Percentiles rank a stretch among this genome's conserved stretches.
Evolutionary conservation across 2,329 filamentous ascomycete species (phyloP).

Genomic region (Leptodontidium sp.): DNA sequence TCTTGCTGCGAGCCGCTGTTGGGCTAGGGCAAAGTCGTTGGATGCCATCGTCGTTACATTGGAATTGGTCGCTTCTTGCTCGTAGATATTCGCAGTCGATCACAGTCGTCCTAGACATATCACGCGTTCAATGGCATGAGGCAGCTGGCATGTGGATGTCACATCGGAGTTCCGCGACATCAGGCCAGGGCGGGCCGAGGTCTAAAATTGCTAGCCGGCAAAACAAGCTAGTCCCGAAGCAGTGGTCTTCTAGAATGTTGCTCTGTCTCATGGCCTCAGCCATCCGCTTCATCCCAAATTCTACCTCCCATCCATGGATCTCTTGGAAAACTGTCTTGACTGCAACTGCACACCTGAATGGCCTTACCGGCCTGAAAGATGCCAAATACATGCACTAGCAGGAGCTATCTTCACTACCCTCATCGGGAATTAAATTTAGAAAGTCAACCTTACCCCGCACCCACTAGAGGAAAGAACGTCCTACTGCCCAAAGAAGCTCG

Average conservation of each 20-base stretch:
- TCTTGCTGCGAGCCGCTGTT: slow-evolving; percentile 84
- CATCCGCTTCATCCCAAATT: background rate
- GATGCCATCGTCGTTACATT: slow-evolving; percentile 44
- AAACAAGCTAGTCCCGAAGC: slow-evolving; percentile 1
- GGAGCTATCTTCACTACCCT: background rate
- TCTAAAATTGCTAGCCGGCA: slow-evolving; percentile 7
- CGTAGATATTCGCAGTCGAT: slow-evolving; percentile 50
- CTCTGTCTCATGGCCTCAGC: background rate
- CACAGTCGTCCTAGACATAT: slow-evolving; percentile 48
- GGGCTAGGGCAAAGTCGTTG: slow-evolving; percentile 79
- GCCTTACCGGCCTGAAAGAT: too few species aligned
- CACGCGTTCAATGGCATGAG: slow-evolving; percentile 11
- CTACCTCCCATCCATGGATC: background rate
- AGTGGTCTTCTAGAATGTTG: background rate
- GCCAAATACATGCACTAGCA: background rate
- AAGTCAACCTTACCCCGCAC: too few species aligned
- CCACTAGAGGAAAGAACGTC: too few species aligned
- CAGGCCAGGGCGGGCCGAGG: background rate
- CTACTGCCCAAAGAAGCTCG: too few species aligned
- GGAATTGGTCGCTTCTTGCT: slow-evolving; percentile 39
- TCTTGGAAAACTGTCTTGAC: background rate
- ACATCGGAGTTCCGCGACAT: slow-evolving; percentile 1
- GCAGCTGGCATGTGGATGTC: slow-evolving; percentile 6
- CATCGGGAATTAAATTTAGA: too few species aligned
- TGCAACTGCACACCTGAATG: background rate